Base-by-base conservation (phyloP, 106 monocot genomes). In the Dendrobium nobile region DNA sequence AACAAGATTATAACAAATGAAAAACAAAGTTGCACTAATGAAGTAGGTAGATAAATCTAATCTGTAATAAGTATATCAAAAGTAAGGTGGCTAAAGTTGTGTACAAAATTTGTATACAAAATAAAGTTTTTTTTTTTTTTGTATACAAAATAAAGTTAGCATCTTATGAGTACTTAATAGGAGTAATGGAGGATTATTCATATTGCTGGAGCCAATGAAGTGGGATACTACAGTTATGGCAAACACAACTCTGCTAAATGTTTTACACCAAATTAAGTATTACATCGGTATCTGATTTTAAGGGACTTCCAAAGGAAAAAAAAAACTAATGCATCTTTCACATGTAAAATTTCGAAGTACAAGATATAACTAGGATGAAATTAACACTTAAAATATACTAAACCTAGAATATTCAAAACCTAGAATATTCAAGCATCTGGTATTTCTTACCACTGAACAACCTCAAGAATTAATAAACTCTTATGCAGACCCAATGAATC, bases 401-500 rank as follows among this genome's bases (percentile, higher is more conserved):
- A n/a, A n/a, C 51, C 24, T 54, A 6, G 4, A 51, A 48, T 47
- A 77, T 41, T 8, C 4, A 18, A 73, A 37, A 73, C 45, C 9
- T 45, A 13, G 10, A 75, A 76, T 48, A 7, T 5, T 26, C 15
- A 76, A 48, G 76, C 9, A 61, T 61, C 16, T 75, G 8, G 18
- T 48, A 77, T 59, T 54, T 54, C 73, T 74, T 78, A 79, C 83
- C 61, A 41, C 3, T 54, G 16, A 67, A 95, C 82, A 75, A 82
- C 78, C 31, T 85, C 82, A 80, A 98, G 83, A 83, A 98, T 88
- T 27, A 10, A 3, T 24, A 54, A 84, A 78, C 89, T 95, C 7
- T 77, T 54, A 82, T 98, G 98, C 75, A 92, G 72, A n/a, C 85
- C 85, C 82, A 98, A 81, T 58, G 98, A 98, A 84, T 98, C 98